A percentile compares a stretch with the other conserved stretches of the same genome.
Evolutionary conservation across 768 basidiomycete species (phyloP).

Genomic region (Peribolospora kevripleyi): DNA sequence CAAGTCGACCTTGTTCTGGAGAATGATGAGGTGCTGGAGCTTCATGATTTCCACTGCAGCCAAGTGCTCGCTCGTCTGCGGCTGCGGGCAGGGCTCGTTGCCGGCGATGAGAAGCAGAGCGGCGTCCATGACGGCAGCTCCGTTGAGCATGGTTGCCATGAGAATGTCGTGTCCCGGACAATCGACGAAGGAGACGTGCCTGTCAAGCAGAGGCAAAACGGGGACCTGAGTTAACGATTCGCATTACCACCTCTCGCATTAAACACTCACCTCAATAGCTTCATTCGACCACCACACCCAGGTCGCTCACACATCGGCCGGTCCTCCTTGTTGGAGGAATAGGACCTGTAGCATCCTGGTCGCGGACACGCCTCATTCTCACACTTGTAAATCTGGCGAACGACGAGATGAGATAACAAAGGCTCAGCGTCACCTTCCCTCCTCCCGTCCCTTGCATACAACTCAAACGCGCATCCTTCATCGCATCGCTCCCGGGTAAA

Average conservation of each 20-base stretch:
- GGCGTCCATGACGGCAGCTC: slow-evolving; percentile 99
- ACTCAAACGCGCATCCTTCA: no score
- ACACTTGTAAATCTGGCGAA: slow-evolving; percentile 78
- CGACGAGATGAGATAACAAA: neutral
- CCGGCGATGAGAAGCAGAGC: slow-evolving; percentile 84
- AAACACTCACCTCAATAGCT: slow-evolving; percentile 40
- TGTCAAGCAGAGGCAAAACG: slow-evolving; percentile 1
- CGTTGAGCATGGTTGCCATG: slow-evolving; percentile 99
- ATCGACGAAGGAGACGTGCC: slow-evolving; percentile 95
- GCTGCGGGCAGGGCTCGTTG: slow-evolving; percentile 96
- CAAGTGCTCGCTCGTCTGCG: slow-evolving; percentile 93
- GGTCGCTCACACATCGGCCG: slow-evolving; percentile 79
- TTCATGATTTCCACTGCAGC: slow-evolving; percentile 99
- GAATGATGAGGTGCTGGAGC: slow-evolving; percentile 84
- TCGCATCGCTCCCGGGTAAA: neutral
- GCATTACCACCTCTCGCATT: neutral
- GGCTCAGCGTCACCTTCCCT: neutral
- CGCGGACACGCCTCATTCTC: slow-evolving; percentile 78
- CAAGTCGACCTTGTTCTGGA: slow-evolving; percentile 96
- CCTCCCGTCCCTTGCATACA: neutral
- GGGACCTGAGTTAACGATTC: neutral
- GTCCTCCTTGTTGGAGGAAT: slow-evolving; percentile 81
- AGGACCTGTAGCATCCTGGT: slow-evolving; percentile 82
- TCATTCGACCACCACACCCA: slow-evolving; percentile 73
- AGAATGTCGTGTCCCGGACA: slow-evolving; percentile 75